phyloP scores from a whole-genome alignment of 1,284 basidiomycete genomes.

The Pseudozyma sp. region DNA sequence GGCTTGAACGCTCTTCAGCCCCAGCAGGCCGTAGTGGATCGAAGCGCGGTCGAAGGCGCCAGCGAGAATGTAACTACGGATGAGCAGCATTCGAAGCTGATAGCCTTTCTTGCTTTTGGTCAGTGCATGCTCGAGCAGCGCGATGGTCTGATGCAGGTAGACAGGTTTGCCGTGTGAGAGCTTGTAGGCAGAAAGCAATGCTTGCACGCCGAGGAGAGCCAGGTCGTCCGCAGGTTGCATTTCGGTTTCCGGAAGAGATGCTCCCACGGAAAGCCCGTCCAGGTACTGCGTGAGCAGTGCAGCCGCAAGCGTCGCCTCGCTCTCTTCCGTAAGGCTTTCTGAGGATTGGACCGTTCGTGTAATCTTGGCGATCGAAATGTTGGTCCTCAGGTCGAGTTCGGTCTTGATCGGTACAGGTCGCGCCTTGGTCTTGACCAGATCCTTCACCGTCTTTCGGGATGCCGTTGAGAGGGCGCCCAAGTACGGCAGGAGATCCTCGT shows the following conservation, averaged over 20 bases:
- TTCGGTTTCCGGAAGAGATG: slow-evolving; percentile 78
- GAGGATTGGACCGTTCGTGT: slow-evolving; percentile 25
- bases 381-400: slow-evolving; percentile 29
- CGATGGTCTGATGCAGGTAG: slow-evolving; percentile 24
- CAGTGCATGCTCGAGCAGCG: slow-evolving; percentile 43
- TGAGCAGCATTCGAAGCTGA: slow-evolving; percentile 51
- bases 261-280: slow-evolving; percentile 75
- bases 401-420: slow-evolving; percentile 18
- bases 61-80: slow-evolving; percentile 42
- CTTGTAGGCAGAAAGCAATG: slow-evolving; percentile 73
- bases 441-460: slow-evolving; percentile 59
- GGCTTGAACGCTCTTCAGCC: slow-evolving; percentile 48
- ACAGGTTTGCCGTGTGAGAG: slow-evolving; percentile 16
- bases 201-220: slow-evolving; percentile 78
- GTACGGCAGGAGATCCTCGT: slow-evolving; percentile 82
- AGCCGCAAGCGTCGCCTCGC: slow-evolving; percentile 14
- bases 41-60: slow-evolving; percentile 40
- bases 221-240: slow-evolving; percentile 89
- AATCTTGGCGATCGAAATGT: slow-evolving; percentile 50
- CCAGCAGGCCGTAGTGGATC: slow-evolving; percentile 43
- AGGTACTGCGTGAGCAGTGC: slow-evolving; percentile 71
- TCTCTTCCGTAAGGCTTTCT: slow-evolving; percentile 10
- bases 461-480: slow-evolving; percentile 71
- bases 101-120: slow-evolving; percentile 54
- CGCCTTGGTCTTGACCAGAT: slow-evolving; percentile 1